These are phyloP conservation scores for Sordaria brevicollis DNA, from an alignment of 495 filamentous ascomycete genomes.

Conservation along the genomic window DNA sequence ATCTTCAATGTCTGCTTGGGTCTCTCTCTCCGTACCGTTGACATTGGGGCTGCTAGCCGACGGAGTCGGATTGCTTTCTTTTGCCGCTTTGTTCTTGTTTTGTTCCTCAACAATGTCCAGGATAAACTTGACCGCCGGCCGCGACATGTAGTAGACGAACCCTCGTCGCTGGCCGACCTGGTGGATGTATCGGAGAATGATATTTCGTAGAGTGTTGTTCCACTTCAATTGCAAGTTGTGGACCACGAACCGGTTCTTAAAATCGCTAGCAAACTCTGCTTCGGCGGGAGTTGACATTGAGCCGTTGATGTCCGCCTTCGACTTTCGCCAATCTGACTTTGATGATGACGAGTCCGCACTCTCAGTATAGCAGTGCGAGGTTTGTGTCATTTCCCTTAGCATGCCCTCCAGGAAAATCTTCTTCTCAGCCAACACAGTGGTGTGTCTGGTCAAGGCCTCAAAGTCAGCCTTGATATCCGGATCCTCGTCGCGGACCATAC, in stretches of 20 bases:
- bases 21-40: conserved; percentile 39
- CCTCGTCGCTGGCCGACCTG: conserved; percentile 93
- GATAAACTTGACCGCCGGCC: conserved; percentile 94
- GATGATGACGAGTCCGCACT: conserved; percentile 5
- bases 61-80: conserved; percentile 25
- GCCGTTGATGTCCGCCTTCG: conserved; percentile 11
- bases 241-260: conserved; percentile 96
- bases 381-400: conserved; percentile 48
- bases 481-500: conserved; percentile 46
- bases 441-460: conserved; percentile 59
- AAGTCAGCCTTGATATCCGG: conserved; percentile 47
- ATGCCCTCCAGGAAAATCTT: conserved; percentile 67
- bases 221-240: conserved; percentile 97
- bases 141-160: conserved; percentile 95
- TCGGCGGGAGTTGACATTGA: conserved; percentile 37
- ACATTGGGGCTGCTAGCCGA: conserved; percentile 26
- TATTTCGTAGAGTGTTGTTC: conserved; percentile 93
- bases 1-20: conserved; percentile 61
- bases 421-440: conserved; percentile 58
- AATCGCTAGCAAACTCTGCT: conserved; percentile 74
- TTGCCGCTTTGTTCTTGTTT: conserved; percentile 48
- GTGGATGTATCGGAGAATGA: conserved; percentile 93
- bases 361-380: conserved; percentile 6
- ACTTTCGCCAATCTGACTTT: conserved; percentile 8
- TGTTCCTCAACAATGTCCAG: conserved; percentile 95